These are phyloP conservation scores for Jasminum sambac DNA, from an alignment of 257 asterid genomes.

Conservation along the genomic window DNA sequence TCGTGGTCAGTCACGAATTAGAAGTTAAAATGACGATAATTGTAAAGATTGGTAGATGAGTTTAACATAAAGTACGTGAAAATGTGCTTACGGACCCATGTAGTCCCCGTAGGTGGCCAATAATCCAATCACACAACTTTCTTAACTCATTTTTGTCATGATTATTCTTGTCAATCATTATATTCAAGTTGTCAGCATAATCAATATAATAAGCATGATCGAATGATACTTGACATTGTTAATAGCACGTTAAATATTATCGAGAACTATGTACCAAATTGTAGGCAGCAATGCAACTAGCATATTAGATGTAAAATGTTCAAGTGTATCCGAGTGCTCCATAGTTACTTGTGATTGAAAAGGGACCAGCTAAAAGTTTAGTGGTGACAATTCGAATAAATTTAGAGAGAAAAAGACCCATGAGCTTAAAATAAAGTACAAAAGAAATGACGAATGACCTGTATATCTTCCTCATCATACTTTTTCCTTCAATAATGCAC, in stretches of 20 bases:
- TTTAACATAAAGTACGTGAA: neutral
- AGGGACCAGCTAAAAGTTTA: neutral
- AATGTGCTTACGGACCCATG: neutral
- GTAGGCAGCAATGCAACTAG: neutral
- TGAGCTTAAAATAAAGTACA: neutral
- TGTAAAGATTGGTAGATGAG: neutral
- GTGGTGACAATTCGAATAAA: neutral
- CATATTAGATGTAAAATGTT: no score
- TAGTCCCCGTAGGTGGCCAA: neutral
- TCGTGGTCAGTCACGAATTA: neutral
- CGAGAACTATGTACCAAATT: neutral
- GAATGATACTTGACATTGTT: neutral
- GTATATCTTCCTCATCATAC: neutral
- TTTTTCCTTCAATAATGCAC: neutral
- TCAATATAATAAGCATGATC: neutral
- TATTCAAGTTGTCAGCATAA: neutral
- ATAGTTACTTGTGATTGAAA: no score
- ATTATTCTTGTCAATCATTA: neutral
- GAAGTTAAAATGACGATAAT: neutral
- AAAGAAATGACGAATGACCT: neutral
- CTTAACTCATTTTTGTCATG: neutral
- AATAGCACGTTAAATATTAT: no score
- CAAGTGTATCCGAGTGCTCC: no score
- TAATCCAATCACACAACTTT: neutral
- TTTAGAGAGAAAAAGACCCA: neutral